Evolutionary conservation across 441 rosid genomes (phyloP).

Genomic region (Hypseocharis bilobata): DNA sequence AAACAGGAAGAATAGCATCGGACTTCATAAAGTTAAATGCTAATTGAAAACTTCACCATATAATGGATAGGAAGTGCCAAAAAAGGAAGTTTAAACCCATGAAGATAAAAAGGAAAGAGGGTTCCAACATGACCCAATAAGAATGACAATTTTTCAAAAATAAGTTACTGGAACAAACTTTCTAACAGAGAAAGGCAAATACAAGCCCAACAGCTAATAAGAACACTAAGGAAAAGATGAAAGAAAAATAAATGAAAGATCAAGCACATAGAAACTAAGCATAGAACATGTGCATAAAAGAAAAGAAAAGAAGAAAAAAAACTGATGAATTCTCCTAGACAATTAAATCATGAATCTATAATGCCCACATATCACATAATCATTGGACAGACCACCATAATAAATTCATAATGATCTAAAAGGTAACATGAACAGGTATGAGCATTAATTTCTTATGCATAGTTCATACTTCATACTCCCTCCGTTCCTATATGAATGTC

Average conservation of each 20-base stretch:
- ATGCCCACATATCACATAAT: neutral
- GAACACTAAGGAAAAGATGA: neutral
- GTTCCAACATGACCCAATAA: neutral
- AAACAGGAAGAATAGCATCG: neutral
- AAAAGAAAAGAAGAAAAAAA: too few species aligned
- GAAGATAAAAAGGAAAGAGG: neutral
- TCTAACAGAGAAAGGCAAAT: neutral
- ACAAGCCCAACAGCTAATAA: neutral
- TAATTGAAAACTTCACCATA: neutral
- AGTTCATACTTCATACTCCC: too few species aligned
- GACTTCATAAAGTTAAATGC: neutral
- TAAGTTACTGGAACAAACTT: neutral
- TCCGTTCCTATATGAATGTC: too few species aligned
- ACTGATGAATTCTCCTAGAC: neutral
- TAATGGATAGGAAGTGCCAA: neutral
- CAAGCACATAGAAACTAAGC: neutral
- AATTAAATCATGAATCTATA: neutral
- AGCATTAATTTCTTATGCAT: too few species aligned
- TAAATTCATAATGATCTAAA: neutral
- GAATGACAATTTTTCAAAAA: neutral
- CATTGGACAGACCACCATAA: neutral
- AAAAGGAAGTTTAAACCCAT: too few species aligned
- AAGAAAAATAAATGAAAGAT: constrained; percentile 1
- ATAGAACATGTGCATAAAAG: neutral
- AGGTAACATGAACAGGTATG: neutral